Evolutionary conservation across 1,139 yeast species (phyloP).

Genomic region (Blastobotrys persicus): DNA sequence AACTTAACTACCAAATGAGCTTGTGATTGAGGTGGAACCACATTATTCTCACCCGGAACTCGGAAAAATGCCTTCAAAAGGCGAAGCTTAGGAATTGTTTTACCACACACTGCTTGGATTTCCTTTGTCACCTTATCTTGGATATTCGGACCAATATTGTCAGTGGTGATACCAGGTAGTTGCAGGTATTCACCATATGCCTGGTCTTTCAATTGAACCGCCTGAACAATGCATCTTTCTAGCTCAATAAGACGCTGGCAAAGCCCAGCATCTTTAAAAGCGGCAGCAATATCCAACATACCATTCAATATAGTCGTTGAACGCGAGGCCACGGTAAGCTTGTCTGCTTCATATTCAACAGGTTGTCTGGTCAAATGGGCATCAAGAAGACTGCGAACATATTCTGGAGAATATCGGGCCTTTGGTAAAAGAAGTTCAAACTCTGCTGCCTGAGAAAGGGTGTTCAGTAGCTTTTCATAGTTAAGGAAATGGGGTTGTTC

Average conservation of each 20-base stretch:
- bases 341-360: conserved; percentile 44
- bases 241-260: conserved; percentile 62
- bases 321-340: conserved; percentile 57
- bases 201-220: conserved; percentile 54
- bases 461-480: conserved; percentile 53
- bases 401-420: conserved; percentile 40
- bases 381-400: conserved; percentile 51
- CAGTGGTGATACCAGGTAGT: conserved; percentile 60
- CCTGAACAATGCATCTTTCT: conserved; percentile 74
- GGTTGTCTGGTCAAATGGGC: conserved; percentile 55
- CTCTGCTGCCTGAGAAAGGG: conserved; percentile 66
- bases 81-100: conserved; percentile 56
- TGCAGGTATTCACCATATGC: conserved; percentile 68
- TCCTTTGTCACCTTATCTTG: conserved; percentile 14
- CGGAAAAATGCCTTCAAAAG: conserved; percentile 69
- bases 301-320: conserved; percentile 70
- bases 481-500: conserved; percentile 71
- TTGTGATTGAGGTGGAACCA: conserved; percentile 70
- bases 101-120: conserved; percentile 19
- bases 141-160: conserved; percentile 17
- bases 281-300: conserved; percentile 74
- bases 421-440: conserved; percentile 47
- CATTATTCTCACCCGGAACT: conserved; percentile 80
- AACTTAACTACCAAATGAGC: conserved; percentile 76
- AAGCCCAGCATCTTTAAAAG: conserved; percentile 71